phyloP scores from a whole-genome alignment of 78 protist genomes.

The Guillardia theta region DNA sequence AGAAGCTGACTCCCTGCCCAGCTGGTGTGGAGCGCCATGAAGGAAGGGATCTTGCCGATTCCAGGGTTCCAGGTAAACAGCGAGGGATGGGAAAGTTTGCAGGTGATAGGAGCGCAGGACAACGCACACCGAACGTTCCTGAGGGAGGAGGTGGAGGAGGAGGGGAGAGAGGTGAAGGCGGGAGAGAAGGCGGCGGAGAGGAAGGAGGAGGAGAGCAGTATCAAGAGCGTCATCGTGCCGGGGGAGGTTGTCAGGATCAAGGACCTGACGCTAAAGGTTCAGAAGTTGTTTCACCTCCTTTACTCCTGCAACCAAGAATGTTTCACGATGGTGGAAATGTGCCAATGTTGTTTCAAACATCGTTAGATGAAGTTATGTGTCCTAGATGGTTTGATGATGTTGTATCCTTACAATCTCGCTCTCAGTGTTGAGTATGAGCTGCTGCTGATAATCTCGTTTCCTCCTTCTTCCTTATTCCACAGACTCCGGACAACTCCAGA shows the following conservation, averaged over 20 bases:
- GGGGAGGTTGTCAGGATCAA: neutral
- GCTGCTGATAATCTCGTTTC: neutral
- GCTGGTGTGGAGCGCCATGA: too few relatives aligned
- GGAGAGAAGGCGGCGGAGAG: neutral
- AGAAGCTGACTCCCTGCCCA: too few relatives aligned
- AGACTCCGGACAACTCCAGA: constrained; percentile 37
- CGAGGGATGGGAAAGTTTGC: too few relatives aligned
- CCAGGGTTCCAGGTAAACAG: too few relatives aligned
- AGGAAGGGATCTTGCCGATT: too few relatives aligned
- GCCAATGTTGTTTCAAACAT: too few relatives aligned
- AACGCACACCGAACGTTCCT: neutral
- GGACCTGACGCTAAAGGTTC: neutral
- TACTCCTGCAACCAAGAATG: neutral
- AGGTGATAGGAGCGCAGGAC: neutral
- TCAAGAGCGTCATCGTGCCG: neutral
- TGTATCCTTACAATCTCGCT: too few relatives aligned
- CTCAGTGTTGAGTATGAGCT: too few relatives aligned
- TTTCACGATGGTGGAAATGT: too few relatives aligned
- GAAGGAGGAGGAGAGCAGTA: neutral
- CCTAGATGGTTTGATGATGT: too few relatives aligned
- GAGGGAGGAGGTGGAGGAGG: neutral
- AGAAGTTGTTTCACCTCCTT: neutral
- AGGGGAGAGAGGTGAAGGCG: neutral
- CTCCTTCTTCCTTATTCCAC: neutral
- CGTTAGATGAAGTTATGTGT: too few relatives aligned